Evolutionary conservation across 192 early-diverging fungal genomes (phyloP).

Genomic region (Podila epigama): DNA sequence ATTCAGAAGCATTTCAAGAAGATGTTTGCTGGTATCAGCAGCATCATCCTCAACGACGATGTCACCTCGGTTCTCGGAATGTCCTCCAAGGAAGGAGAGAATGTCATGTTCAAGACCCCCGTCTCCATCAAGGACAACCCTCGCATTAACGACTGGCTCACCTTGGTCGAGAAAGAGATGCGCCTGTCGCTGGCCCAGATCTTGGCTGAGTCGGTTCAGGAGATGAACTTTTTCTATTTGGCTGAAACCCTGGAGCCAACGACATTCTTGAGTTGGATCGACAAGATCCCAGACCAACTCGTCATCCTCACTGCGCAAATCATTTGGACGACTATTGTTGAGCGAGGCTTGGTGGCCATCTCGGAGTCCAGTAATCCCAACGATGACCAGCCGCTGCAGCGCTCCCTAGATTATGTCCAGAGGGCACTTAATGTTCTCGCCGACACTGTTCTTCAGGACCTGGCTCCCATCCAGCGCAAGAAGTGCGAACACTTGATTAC

Average conservation of each 20-base stretch:
- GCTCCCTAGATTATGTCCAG: constrained; percentile 68
- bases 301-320: constrained; percentile 91
- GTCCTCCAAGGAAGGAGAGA: constrained; percentile 93
- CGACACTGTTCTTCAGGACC: constrained; percentile 90
- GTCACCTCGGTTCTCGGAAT: constrained; percentile 77
- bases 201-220: constrained; percentile 74
- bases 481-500: constrained; percentile 99
- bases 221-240: constrained; percentile 69
- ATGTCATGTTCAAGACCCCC: constrained; percentile 77
- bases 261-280: constrained; percentile 83
- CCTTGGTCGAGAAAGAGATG: constrained; percentile 94
- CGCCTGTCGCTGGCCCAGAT: constrained; percentile 81
- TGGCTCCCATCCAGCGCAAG: constrained; percentile 80
- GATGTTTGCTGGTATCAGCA: constrained; percentile 98
- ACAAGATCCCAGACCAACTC: constrained; percentile 91
- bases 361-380: constrained; percentile 39
- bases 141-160: constrained; percentile 98
- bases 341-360: constrained; percentile 69
- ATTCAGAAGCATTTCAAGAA: constrained; percentile 99
- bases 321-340: constrained; percentile 90
- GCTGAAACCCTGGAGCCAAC: constrained; percentile 59
- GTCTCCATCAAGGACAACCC: constrained; percentile 85
- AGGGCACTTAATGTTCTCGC: constrained; percentile 86
- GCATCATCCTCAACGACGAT: constrained; percentile 87
- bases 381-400: constrained; percentile 58